phyloP scores from a whole-genome alignment of 2,329 filamentous ascomycete species.

The Pestalotiopsis sp. region DNA sequence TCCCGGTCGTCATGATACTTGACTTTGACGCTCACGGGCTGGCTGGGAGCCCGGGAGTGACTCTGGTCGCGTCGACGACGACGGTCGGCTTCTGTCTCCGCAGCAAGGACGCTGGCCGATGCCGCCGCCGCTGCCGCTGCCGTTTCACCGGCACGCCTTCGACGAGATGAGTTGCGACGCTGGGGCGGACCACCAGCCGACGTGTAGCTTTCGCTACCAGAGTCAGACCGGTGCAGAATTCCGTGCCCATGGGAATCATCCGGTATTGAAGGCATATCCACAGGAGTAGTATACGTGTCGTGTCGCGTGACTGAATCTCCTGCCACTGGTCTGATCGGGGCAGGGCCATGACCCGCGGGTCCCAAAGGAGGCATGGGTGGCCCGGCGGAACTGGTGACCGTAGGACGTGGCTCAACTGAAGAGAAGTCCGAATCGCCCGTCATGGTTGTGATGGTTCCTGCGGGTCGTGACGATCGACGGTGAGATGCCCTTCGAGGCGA shows the following conservation, averaged over 20 bases:
- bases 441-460: slow-evolving; percentile 28
- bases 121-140: slow-evolving; percentile 49
- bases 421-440: slow-evolving; percentile 31
- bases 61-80: slow-evolving; percentile 35
- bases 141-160: slow-evolving; percentile 44
- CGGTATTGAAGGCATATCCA: slow-evolving; percentile 57
- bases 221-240: slow-evolving; percentile 35
- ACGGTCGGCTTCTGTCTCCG: slow-evolving; percentile 41
- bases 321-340: background rate
- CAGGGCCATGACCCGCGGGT: slow-evolving; percentile 18
- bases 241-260: slow-evolving; percentile 48
- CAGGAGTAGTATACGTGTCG: slow-evolving; percentile 28
- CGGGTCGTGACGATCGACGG: slow-evolving; percentile 25
- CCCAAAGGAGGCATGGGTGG: slow-evolving; percentile 40
- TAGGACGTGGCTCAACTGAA: slow-evolving; percentile 39
- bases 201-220: slow-evolving; percentile 43
- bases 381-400: slow-evolving; percentile 29
- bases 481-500: slow-evolving; percentile 44
- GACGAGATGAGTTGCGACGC: slow-evolving; percentile 45
- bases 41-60: slow-evolving; percentile 39
- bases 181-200: slow-evolving; percentile 41
- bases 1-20: slow-evolving; percentile 61
- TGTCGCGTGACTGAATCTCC: background rate
- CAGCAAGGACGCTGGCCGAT: slow-evolving; percentile 47
- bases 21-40: slow-evolving; percentile 58